Percentiles rank a stretch among this genome's conserved stretches.
phyloP scores from a whole-genome alignment of 768 basidiomycete species.

The Suillus cothurnatus region DNA sequence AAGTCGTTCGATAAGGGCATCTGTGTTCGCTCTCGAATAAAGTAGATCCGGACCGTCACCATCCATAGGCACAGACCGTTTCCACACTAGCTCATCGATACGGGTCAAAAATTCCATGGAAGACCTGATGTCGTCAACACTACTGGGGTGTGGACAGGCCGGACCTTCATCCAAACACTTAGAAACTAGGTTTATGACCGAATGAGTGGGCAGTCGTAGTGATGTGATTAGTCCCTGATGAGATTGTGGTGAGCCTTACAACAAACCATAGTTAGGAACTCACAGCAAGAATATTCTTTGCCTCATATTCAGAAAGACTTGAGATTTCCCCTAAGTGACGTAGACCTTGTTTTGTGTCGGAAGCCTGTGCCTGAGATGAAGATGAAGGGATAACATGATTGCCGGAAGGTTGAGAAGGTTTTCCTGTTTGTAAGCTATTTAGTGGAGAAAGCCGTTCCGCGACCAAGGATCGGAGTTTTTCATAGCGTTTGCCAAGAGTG shows the following conservation, averaged over 20 bases:
- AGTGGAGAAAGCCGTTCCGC: constrained; percentile 14
- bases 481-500: constrained; percentile 28
- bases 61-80: constrained; percentile 16
- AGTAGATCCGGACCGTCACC: constrained; percentile 13
- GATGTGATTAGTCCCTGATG: not conserved
- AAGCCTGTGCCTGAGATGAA: not conserved
- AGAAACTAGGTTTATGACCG: not conserved
- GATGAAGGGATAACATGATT: not conserved
- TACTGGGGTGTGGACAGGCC: not conserved
- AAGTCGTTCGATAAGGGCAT: constrained; percentile 28
- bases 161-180: not conserved
- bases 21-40: constrained; percentile 29
- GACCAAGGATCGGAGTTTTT: constrained; percentile 23
- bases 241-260: not conserved
- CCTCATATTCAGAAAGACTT: constrained; percentile 24
- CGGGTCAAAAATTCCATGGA: constrained; percentile 27
- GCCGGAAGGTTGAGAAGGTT: not conserved
- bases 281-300: constrained; percentile 24
- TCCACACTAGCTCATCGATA: constrained; percentile 34
- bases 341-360: constrained; percentile 2
- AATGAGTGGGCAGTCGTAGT: not conserved
- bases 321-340: constrained; percentile 15
- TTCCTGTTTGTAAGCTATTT: not conserved
- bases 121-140: constrained; percentile 21
- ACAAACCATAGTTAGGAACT: constrained; percentile 6